Evolutionary conservation across 306 rosid genomes (phyloP).

Genomic region (Herpetospermum pedunculosum): DNA sequence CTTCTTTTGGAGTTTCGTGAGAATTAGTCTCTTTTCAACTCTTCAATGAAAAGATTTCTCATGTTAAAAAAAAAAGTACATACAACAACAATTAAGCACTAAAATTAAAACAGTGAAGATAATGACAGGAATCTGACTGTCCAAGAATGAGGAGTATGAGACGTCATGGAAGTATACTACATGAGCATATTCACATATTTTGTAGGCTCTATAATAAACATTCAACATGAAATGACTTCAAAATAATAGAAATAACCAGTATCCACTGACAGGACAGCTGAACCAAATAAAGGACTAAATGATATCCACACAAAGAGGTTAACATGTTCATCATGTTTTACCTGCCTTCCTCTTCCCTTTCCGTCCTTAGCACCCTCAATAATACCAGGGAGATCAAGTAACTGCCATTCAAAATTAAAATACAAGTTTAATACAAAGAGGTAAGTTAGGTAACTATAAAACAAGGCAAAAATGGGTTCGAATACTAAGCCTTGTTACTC

Average conservation of each 20-base stretch:
- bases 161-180: not conserved
- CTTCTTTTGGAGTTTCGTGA: too few relatives aligned
- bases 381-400: constrained; percentile 97
- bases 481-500: not conserved
- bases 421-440: not conserved
- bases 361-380: constrained; percentile 99
- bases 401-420: constrained; percentile 42
- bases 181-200: not conserved
- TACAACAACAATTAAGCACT: too few relatives aligned
- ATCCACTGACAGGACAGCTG: not conserved
- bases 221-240: not conserved
- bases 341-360: constrained; percentile 99
- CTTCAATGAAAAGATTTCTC: too few relatives aligned
- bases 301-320: not conserved
- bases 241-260: not conserved
- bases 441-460: not conserved
- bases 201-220: not conserved
- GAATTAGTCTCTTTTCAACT: too few relatives aligned
- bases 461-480: not conserved
- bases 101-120: too few relatives aligned
- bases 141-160: not conserved
- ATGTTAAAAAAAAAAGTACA: too few relatives aligned
- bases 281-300: not conserved
- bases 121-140: not conserved
- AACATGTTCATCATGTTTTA: constrained; percentile 19